Evolutionary conservation across 2,329 filamentous ascomycete genomes (phyloP).

Genomic region (Diplocarpon rosae): DNA sequence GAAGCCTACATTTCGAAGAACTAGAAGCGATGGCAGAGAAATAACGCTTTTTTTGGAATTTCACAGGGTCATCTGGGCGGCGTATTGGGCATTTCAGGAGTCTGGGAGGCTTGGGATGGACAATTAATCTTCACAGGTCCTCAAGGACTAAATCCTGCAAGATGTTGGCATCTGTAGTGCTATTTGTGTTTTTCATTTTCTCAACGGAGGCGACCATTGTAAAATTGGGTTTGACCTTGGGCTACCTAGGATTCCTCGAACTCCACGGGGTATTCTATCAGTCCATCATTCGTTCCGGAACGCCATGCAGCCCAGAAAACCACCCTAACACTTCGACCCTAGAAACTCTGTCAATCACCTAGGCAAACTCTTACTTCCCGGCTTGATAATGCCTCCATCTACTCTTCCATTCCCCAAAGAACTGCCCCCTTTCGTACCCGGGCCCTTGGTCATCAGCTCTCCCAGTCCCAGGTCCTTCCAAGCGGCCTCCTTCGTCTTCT

Average conservation of each 20-base stretch:
- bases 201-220: not conserved
- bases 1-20: conserved; percentile 61
- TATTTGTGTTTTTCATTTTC: not conserved
- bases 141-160: conserved; percentile 2
- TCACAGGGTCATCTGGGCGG: conserved; percentile 7
- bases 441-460: conserved; percentile 56
- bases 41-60: not conserved
- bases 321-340: too few relatives aligned
- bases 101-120: conserved; percentile 5
- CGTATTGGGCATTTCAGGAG: conserved; percentile 21
- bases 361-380: conserved; percentile 16
- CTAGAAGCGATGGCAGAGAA: not conserved
- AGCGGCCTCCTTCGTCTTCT: conserved; percentile 56
- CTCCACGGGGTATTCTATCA: conserved; percentile 3
- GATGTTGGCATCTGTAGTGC: not conserved
- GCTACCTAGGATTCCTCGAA: not conserved
- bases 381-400: conserved; percentile 5
- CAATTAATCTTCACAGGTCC: conserved; percentile 4
- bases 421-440: conserved; percentile 5
- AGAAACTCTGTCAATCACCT: conserved; percentile 6
- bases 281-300: conserved; percentile 1
- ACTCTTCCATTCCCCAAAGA: conserved; percentile 36
- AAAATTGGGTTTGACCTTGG: not conserved
- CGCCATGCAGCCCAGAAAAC: not conserved
- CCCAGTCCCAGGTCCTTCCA: conserved; percentile 73